phyloP scores from a whole-genome alignment of 352 stramenopile species.

The Globisporangium nunn region DNA sequence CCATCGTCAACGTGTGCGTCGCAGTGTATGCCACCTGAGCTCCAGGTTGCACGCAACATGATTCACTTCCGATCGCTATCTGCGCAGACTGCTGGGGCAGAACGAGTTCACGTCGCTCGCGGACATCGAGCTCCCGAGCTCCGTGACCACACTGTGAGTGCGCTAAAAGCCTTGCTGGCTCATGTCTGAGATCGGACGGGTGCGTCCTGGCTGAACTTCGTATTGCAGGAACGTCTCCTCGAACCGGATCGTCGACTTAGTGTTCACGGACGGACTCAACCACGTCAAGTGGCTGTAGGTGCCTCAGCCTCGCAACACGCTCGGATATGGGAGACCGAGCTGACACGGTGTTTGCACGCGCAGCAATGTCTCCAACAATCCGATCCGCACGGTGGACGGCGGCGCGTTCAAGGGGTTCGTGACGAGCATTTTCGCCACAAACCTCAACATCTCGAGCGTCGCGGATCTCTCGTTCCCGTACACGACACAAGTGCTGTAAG shows the following conservation, averaged over 20 bases:
- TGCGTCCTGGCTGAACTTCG: too few species aligned
- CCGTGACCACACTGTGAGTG: conserved; percentile 8
- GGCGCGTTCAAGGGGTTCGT: neutral
- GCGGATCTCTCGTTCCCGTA: conserved; percentile 3
- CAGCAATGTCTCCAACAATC: conserved; percentile 11
- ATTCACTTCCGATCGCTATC: neutral
- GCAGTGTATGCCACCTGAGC: too few species aligned
- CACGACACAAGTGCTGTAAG: conserved; percentile 6
- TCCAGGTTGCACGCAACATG: neutral
- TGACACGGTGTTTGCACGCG: neutral
- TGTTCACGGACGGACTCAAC: conserved; percentile 6
- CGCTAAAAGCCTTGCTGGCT: neutral
- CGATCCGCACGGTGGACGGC: conserved; percentile 5
- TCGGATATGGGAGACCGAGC: neutral
- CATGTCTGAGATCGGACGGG: too few species aligned
- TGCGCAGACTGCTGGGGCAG: neutral
- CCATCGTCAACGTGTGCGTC: conserved; percentile 3
- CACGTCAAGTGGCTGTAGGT: conserved; percentile 4
- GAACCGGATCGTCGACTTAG: conserved; percentile 7
- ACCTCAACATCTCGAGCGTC: conserved; percentile 11
- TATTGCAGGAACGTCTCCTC: conserved; percentile 5
- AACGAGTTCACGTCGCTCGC: conserved; percentile 8
- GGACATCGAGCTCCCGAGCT: conserved; percentile 4
- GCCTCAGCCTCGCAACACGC: too few species aligned
- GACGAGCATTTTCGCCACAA: conserved; percentile 2